Evolutionary conservation across 129 eudicot species (phyloP).

Genomic region (Pittosporum tobira): DNA sequence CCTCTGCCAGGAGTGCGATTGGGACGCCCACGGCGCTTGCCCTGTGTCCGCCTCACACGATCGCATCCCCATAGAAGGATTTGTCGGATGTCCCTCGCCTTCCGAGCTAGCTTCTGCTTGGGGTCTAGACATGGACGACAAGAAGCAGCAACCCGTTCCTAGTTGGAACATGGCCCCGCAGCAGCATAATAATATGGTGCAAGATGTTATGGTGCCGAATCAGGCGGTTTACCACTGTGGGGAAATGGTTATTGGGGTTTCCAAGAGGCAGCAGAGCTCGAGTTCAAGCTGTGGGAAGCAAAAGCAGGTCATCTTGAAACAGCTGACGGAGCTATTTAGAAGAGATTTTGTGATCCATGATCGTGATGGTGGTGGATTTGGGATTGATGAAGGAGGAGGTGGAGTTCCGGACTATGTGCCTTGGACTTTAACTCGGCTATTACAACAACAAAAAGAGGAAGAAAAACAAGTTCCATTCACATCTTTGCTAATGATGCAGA

Average conservation of each 20-base stretch:
- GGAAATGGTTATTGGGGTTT: not conserved
- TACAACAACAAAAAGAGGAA: conserved; percentile 10
- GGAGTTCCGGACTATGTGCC: not conserved
- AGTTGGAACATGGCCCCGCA: conserved; percentile 12
- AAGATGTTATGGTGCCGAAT: conserved; percentile 65
- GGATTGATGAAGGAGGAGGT: conserved; percentile 10
- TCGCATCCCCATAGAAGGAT: conserved; percentile 41
- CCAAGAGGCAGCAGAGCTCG: conserved; percentile 13
- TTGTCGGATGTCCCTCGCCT: conserved; percentile 57
- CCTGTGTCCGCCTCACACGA: conserved; percentile 29
- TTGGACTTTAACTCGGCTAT: not conserved
- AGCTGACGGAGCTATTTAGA: conserved; percentile 43
- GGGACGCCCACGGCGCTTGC: conserved; percentile 42
- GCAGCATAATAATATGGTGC: conserved; percentile 11
- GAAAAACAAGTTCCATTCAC: conserved; percentile 32
- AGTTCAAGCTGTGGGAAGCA: conserved; percentile 41
- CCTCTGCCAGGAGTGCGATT: conserved; percentile 62
- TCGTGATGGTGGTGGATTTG: conserved; percentile 27
- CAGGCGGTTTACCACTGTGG: conserved; percentile 8
- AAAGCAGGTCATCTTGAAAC: conserved; percentile 45
- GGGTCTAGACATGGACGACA: conserved; percentile 40
- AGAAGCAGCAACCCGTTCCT: not conserved
- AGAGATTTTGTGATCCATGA: conserved; percentile 20
- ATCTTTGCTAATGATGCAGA: conserved; percentile 43
- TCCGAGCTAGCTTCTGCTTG: conserved; percentile 42